Percentiles rank a stretch among this genome's conserved stretches.
Conservation (phyloP, 176 grass and related monocot genomes). For the Melocanna baccifera region DNA sequence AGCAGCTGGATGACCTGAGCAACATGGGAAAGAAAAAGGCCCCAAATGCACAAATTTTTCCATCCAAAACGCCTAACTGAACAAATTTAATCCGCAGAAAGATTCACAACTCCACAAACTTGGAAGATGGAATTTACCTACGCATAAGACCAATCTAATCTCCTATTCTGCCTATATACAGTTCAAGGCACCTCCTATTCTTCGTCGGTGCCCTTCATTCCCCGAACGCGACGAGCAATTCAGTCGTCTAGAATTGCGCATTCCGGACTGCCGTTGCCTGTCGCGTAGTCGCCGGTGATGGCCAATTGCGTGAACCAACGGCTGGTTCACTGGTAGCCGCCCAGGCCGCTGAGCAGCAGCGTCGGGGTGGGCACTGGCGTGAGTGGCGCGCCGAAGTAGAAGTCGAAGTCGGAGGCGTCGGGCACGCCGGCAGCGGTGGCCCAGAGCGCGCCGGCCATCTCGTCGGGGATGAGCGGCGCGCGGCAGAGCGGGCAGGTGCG, state of each 20-base stretch:
- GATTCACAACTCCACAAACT: slow-evolving; percentile 43
- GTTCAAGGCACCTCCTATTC: background rate
- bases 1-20: background rate
- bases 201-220: background rate
- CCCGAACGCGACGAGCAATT: slow-evolving; percentile 20
- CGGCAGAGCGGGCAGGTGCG: slow-evolving; percentile 95
- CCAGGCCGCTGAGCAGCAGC: slow-evolving; percentile 42
- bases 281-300: background rate
- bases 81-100: slow-evolving; percentile 37
- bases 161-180: slow-evolving; percentile 42
- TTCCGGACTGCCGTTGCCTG: background rate
- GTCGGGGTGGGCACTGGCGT: slow-evolving; percentile 23
- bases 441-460: slow-evolving; percentile 56
- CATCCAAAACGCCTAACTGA: background rate
- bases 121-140: slow-evolving; percentile 45
- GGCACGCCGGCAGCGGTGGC: slow-evolving; percentile 45
- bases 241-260: slow-evolving; percentile 14
- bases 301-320: background rate
- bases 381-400: slow-evolving; percentile 25
- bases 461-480: slow-evolving; percentile 69
- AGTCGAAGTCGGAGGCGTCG: slow-evolving; percentile 61
- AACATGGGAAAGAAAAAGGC: background rate
- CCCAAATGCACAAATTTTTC: background rate
- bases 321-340: slow-evolving; percentile 45
- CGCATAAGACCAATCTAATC: slow-evolving; percentile 40